phyloP scores from a whole-genome alignment of 345 rosid species.

The Balakata baccata region DNA sequence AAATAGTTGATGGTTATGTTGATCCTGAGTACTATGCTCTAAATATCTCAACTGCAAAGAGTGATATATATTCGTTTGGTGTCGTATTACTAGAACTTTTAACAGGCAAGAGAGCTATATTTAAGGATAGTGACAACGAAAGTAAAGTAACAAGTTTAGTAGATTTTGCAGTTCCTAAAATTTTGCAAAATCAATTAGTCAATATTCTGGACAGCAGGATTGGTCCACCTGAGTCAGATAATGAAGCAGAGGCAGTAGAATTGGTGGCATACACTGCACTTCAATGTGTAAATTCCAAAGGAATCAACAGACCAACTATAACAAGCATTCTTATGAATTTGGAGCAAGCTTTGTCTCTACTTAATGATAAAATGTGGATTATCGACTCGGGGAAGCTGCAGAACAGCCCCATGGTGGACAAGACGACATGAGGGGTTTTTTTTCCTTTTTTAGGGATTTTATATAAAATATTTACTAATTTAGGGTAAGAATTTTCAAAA shows the following conservation, averaged over 20 bases:
- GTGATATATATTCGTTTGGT: constrained; percentile 31
- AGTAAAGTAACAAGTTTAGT: constrained; percentile 21
- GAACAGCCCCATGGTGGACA: background rate
- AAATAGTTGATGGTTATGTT: constrained; percentile 46
- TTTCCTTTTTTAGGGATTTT: too few relatives aligned
- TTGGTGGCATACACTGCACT: constrained; percentile 41
- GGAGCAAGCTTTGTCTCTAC: constrained; percentile 61
- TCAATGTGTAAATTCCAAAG: constrained; percentile 8
- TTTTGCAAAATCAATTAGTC: constrained; percentile 39
- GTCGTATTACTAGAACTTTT: constrained; percentile 71
- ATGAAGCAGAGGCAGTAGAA: constrained; percentile 46
- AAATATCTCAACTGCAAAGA: too few relatives aligned
- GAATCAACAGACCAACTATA: constrained; percentile 55
- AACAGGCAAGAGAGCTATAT: constrained; percentile 71
- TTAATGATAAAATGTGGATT: constrained; percentile 10
- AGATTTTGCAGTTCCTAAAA: constrained; percentile 58
- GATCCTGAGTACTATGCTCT: too few relatives aligned
- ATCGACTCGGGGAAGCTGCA: background rate
- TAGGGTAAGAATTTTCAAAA: too few relatives aligned
- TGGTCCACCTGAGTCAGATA: constrained; percentile 41
- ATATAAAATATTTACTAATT: too few relatives aligned
- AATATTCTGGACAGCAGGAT: constrained; percentile 56
- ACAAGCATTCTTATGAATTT: constrained; percentile 58
- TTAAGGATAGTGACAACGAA: constrained; percentile 40
- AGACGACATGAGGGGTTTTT: background rate